A percentile compares a stretch with the other conserved stretches of the same genome.
phyloP scores from a whole-genome alignment of 2,329 filamentous ascomycete genomes.

The Orbilia blumenaviensis region DNA sequence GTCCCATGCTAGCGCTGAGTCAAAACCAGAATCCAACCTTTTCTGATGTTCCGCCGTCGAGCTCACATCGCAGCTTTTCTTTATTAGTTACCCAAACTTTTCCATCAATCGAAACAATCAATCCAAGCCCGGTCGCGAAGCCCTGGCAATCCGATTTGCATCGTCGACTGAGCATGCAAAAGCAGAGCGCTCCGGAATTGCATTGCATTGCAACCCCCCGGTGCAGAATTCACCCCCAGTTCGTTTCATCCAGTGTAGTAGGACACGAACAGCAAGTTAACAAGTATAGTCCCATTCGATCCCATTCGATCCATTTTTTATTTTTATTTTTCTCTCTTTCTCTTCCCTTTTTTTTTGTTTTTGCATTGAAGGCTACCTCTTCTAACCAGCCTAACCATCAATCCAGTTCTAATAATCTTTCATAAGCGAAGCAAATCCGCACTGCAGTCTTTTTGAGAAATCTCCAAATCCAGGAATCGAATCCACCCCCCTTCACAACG shows the following conservation, averaged over 20 bases:
- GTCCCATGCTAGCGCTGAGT: constrained; percentile 29
- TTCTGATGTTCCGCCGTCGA: constrained; percentile 4
- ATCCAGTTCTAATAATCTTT: background rate
- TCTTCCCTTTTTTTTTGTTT: background rate
- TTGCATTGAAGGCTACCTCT: constrained; percentile 10
- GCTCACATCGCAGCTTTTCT: constrained; percentile 26
- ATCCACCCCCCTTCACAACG: constrained; percentile 35
- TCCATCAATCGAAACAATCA: constrained; percentile 13
- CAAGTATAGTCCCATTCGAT: too few relatives aligned
- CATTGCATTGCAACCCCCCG: background rate
- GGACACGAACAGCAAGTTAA: background rate
- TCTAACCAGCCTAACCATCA: background rate
- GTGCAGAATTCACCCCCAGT: background rate
- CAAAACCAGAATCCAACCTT: constrained; percentile 23
- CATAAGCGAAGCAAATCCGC: constrained; percentile 43
- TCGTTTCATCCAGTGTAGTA: constrained; percentile 6
- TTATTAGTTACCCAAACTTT: constrained; percentile 8
- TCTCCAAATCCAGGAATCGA: constrained; percentile 47
- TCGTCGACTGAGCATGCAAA: background rate
- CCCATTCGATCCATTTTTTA: background rate
- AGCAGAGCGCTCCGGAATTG: constrained; percentile 1
- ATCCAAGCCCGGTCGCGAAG: background rate
- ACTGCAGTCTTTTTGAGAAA: constrained; percentile 10
- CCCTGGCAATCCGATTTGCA: constrained; percentile 1
- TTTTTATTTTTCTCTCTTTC: constrained; percentile 11